These are phyloP conservation scores for Podospora anserina DNA, from an alignment of 495 filamentous ascomycete genomes.

Conservation along the genomic window DNA sequence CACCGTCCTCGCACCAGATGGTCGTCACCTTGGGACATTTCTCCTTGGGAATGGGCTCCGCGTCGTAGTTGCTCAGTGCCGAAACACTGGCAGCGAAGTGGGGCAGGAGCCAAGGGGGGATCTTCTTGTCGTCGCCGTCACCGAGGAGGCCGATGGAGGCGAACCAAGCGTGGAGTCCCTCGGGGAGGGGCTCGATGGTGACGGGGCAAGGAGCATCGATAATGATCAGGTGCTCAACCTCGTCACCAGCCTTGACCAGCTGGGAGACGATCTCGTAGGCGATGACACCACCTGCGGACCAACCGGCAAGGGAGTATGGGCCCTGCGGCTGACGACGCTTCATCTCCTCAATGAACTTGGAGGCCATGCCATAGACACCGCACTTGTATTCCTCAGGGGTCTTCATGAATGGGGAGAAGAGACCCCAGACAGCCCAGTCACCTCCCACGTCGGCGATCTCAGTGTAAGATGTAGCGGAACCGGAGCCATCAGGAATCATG, in stretches of 20 bases:
- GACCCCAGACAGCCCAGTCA: slow-evolving; percentile 57
- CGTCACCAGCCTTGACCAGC: slow-evolving; percentile 62
- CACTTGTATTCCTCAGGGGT: slow-evolving; percentile 54
- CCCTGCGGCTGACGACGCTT: slow-evolving; percentile 60
- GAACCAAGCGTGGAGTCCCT: slow-evolving; percentile 74
- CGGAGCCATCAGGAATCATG: slow-evolving; percentile 75
- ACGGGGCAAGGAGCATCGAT: slow-evolving; percentile 81
- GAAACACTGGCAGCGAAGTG: slow-evolving; percentile 78
- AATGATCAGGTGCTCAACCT: slow-evolving; percentile 70
- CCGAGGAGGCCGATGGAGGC: slow-evolving; percentile 77
- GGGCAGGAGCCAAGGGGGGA: slow-evolving; percentile 75
- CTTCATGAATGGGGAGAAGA: slow-evolving; percentile 64
- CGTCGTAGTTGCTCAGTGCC: slow-evolving; percentile 68
- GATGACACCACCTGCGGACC: slow-evolving; percentile 86
- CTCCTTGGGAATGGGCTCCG: slow-evolving; percentile 49
- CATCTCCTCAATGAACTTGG: slow-evolving; percentile 60
- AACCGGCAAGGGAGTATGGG: slow-evolving; percentile 69
- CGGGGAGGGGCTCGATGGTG: slow-evolving; percentile 72
- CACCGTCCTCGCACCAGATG: slow-evolving; percentile 80
- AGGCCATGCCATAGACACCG: slow-evolving; percentile 53
- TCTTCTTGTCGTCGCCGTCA: slow-evolving; percentile 55
- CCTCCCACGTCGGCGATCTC: slow-evolving; percentile 50
- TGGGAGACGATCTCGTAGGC: slow-evolving; percentile 80
- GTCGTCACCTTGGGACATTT: slow-evolving; percentile 62
- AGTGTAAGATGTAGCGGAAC: slow-evolving; percentile 63